These are phyloP conservation scores for Tetrapisispora namnaoensis DNA, from an alignment of 805 yeast species.

Conservation along the genomic window DNA sequence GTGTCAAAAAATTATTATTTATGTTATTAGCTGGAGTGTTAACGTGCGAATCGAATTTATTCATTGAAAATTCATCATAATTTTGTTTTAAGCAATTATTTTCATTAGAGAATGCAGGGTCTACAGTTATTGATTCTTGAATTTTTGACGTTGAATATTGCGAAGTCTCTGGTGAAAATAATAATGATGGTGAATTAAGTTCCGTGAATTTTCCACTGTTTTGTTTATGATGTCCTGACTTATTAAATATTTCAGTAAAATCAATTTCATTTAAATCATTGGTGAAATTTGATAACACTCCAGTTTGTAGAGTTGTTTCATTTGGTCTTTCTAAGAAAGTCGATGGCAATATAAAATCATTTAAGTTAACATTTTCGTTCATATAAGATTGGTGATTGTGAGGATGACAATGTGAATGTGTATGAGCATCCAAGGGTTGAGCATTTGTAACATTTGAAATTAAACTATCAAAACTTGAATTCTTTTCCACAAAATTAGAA, in stretches of 20 bases:
- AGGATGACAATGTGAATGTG: neutral
- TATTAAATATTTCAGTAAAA: constrained; percentile 27
- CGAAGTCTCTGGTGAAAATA: constrained; percentile 2
- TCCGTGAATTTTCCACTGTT: neutral
- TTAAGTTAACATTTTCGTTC: neutral
- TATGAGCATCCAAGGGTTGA: neutral
- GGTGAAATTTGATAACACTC: constrained; percentile 1
- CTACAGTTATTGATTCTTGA: neutral
- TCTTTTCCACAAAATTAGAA: neutral
- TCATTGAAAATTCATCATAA: neutral
- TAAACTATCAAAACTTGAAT: neutral
- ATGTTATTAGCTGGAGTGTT: neutral
- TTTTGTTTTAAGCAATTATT: neutral
- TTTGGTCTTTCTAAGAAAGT: neutral
- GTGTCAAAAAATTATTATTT: neutral
- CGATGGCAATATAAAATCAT: neutral
- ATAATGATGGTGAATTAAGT: neutral
- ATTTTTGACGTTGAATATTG: neutral
- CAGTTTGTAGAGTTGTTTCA: neutral
- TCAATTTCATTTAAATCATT: constrained; percentile 27
- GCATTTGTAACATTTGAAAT: neutral
- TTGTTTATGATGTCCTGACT: constrained; percentile 11
- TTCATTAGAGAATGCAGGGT: neutral
- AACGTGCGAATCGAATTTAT: neutral
- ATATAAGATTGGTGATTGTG: neutral